Evolutionary conservation across 345 rosid species (phyloP).

Genomic region (Alliaria petiolata): DNA sequence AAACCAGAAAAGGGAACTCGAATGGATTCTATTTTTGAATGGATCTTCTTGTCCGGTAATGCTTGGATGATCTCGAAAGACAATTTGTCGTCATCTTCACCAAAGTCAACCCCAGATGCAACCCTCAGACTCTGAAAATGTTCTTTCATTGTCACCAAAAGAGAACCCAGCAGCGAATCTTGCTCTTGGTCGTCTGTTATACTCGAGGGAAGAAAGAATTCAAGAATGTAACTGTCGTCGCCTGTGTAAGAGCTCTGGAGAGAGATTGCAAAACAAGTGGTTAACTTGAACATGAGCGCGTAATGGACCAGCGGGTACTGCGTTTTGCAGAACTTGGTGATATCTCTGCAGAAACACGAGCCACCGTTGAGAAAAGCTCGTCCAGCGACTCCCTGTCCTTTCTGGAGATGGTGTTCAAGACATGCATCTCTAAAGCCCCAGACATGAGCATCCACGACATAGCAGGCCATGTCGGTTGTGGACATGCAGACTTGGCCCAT

Average conservation of each 20-base stretch:
- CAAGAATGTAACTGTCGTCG: constrained; percentile 78
- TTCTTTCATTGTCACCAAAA: constrained; percentile 74
- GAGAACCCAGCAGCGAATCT: constrained; percentile 52
- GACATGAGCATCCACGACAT: constrained; percentile 74
- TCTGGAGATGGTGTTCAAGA: constrained; percentile 90
- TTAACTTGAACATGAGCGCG: constrained; percentile 78
- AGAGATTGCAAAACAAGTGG: constrained; percentile 77
- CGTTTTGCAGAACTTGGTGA: constrained; percentile 71
- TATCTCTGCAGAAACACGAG: constrained; percentile 73
- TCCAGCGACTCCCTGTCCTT: constrained; percentile 96
- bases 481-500: constrained; percentile 93
- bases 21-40: constrained; percentile 46
- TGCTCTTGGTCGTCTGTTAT: constrained; percentile 45
- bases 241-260: constrained; percentile 75
- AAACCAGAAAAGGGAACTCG: constrained; percentile 41
- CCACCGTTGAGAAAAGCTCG: constrained; percentile 71
- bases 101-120: constrained; percentile 70
- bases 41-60: constrained; percentile 42
- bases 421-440: constrained; percentile 96
- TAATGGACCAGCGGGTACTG: constrained; percentile 88
- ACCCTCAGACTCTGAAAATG: constrained; percentile 76
- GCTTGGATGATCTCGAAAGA: constrained; percentile 63
- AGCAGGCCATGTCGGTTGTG: constrained; percentile 76
- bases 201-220: constrained; percentile 69
- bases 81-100: constrained; percentile 46